These are phyloP conservation scores for Isoetes engelmannii DNA, from an alignment of 83 land plant species.

Conservation along the genomic window DNA sequence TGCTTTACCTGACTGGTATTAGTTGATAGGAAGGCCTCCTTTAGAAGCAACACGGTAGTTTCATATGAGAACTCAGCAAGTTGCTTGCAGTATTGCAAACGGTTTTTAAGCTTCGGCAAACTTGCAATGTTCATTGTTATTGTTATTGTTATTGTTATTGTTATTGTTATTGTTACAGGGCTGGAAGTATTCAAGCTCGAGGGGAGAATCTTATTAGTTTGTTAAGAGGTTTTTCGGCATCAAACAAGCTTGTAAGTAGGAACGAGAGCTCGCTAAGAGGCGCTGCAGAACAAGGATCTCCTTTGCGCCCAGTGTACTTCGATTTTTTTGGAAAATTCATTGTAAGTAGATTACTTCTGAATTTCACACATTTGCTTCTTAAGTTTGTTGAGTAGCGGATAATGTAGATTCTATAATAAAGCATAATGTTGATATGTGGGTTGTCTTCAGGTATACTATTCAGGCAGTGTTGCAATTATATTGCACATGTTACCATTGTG, in stretches of 20 bases:
- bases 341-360: constrained; percentile 30
- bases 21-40: no score
- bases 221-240: constrained; percentile 55
- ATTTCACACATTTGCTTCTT: neutral
- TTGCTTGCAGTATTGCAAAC: neutral
- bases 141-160: neutral
- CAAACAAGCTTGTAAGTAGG: constrained; percentile 48
- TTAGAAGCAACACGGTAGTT: no score
- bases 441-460: constrained; percentile 49
- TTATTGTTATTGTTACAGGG: constrained; percentile 27
- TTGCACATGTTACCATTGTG: constrained; percentile 59
- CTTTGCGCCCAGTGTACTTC: constrained; percentile 61
- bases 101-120: neutral
- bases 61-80: neutral
- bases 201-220: constrained; percentile 78
- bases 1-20: no score
- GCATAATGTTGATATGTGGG: neutral
- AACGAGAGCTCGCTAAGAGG: constrained; percentile 24
- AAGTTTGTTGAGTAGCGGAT: neutral
- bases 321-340: constrained; percentile 66
- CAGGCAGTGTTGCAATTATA: constrained; percentile 41
- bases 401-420: neutral
- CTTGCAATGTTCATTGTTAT: neutral
- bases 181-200: constrained; percentile 88
- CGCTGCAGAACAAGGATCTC: constrained; percentile 13